Evolutionary conservation across 1,284 basidiomycete species (phyloP).

Genomic region (Heterobasidion annosum): DNA sequence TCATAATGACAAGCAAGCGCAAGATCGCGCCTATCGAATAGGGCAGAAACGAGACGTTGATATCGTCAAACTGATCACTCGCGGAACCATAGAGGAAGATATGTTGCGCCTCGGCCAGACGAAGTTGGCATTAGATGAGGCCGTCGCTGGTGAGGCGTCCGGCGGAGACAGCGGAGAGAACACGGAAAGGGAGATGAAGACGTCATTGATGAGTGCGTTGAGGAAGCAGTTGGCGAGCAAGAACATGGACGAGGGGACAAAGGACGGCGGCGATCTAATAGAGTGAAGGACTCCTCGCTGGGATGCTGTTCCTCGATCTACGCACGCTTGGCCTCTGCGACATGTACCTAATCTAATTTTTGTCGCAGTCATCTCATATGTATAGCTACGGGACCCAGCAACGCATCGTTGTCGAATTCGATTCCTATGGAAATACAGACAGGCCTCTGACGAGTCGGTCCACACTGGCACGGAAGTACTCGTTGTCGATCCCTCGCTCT

Average conservation of each 20-base stretch:
- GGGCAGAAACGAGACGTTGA: conserved; percentile 89
- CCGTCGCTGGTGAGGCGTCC: conserved; percentile 69
- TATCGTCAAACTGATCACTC: conserved; percentile 90
- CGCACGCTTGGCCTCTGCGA: not conserved
- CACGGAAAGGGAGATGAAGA: conserved; percentile 75
- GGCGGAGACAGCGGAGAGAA: conserved; percentile 50
- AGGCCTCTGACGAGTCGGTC: conserved; percentile 70
- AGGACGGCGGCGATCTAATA: conserved; percentile 4
- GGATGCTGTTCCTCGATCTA: not conserved
- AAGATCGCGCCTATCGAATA: conserved; percentile 97
- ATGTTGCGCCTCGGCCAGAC: conserved; percentile 87
- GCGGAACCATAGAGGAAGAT: conserved; percentile 93
- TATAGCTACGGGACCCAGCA: too few species aligned
- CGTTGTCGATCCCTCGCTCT: conserved; percentile 82
- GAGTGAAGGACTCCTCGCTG: not conserved
- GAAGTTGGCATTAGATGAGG: conserved; percentile 87
- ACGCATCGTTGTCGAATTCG: too few species aligned
- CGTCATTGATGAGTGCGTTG: conserved; percentile 71
- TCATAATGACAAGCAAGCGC: conserved; percentile 90
- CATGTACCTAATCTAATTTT: too few species aligned
- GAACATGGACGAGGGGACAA: conserved; percentile 24
- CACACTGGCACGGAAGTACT: conserved; percentile 78
- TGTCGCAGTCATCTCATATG: too few species aligned
- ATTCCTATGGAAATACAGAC: conserved; percentile 36
- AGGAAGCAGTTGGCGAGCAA: conserved; percentile 52